Percentiles rank a stretch among this genome's conserved stretches.
These are phyloP conservation scores for Mycogone perniciosa DNA, from an alignment of 2,329 filamentous ascomycete species.

Conservation along the genomic window DNA sequence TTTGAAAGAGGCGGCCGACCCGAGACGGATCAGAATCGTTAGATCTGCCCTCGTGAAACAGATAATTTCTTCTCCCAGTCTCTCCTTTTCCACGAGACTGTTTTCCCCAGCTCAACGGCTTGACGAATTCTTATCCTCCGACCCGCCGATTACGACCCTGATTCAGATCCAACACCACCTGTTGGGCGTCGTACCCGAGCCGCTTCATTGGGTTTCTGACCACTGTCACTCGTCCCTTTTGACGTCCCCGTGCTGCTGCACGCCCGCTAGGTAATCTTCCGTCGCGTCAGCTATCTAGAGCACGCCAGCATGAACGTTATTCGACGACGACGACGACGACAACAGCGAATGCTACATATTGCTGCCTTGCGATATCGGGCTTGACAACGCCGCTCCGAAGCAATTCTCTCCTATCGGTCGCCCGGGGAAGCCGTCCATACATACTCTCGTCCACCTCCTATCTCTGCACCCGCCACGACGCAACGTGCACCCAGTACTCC, in stretches of 20 bases:
- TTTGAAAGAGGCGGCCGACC: no score
- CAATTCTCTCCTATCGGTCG: not conserved
- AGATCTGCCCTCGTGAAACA: constrained; percentile 3
- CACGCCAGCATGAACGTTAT: not conserved
- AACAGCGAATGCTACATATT: not conserved
- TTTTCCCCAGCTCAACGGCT: no score
- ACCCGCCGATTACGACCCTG: not conserved
- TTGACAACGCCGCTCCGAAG: not conserved
- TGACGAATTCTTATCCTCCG: not conserved
- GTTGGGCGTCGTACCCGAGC: not conserved
- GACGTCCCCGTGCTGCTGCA: not conserved
- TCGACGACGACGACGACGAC: not conserved
- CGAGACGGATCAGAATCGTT: no score
- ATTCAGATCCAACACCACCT: not conserved
- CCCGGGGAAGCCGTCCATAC: no score
- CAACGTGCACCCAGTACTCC: no score
- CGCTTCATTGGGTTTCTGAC: not conserved
- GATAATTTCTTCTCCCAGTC: constrained; percentile 8
- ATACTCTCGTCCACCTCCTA: no score
- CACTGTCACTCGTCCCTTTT: not conserved
- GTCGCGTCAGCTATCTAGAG: not conserved
- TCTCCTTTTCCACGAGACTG: not conserved
- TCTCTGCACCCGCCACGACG: no score
- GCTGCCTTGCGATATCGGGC: no score
- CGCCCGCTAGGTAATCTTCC: not conserved